Evolutionary conservation across 225 moss, liverwort and hornwort species (phyloP).

Genomic region (Climacium dendroides): DNA sequence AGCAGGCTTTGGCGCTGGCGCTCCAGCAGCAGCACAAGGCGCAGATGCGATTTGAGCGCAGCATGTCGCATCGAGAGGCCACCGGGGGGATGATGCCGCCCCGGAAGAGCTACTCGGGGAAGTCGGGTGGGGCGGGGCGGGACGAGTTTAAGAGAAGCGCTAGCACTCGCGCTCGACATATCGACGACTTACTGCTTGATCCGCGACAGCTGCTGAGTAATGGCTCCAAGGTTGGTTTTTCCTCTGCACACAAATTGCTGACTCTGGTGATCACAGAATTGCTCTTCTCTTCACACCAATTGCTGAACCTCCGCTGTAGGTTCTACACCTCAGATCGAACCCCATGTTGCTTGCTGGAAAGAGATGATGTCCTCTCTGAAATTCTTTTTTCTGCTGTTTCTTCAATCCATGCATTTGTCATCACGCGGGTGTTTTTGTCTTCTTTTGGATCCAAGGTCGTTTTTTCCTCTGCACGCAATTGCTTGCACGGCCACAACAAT

Average conservation of each 20-base stretch:
- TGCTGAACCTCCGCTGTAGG: background rate
- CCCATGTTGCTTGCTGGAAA: background rate
- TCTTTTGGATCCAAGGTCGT: conserved; percentile 12
- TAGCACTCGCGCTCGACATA: conserved; percentile 67
- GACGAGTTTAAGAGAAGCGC: conserved; percentile 71
- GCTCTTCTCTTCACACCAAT: background rate
- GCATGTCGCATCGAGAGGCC: conserved; percentile 61
- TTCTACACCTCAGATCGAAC: background rate
- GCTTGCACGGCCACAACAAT: background rate
- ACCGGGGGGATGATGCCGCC: background rate
- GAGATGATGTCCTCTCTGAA: background rate
- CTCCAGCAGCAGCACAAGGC: conserved; percentile 95
- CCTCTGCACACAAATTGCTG: background rate
- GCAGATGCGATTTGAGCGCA: conserved; percentile 74
- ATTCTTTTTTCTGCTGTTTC: background rate
- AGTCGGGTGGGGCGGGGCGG: background rate
- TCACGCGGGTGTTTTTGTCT: no score
- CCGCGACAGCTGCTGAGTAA: conserved; percentile 61
- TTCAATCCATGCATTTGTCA: background rate
- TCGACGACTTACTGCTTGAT: conserved; percentile 64
- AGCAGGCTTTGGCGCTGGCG: conserved; percentile 75
- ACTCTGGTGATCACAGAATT: background rate
- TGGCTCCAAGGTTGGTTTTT: conserved; percentile 27
- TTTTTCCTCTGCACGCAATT: background rate
- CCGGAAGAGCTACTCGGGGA: conserved; percentile 41